A percentile compares a stretch with the other conserved stretches of the same genome.
phyloP scores from a whole-genome alignment of 73 alveolate genomes.

The Paraurostyla sp. region DNA sequence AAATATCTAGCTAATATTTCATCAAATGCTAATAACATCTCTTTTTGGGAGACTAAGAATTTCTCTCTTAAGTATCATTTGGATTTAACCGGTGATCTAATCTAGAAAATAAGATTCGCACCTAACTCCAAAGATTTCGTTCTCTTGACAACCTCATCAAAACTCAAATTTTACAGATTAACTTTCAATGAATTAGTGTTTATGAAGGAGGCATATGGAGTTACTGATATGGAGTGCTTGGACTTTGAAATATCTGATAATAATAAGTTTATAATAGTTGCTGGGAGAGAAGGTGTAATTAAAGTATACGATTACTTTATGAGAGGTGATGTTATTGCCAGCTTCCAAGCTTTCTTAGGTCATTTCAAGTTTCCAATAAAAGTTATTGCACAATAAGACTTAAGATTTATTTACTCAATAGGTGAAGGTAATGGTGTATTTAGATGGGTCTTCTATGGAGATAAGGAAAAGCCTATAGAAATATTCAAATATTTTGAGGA shows the following conservation, averaged over 20 bases:
- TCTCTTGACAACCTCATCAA: conserved; percentile 66
- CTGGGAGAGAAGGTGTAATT: conserved; percentile 78
- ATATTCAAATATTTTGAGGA: conserved; percentile 48
- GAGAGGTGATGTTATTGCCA: conserved; percentile 68
- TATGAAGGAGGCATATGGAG: conserved; percentile 72
- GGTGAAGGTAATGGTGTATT: conserved; percentile 75
- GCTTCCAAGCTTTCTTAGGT: conserved; percentile 73
- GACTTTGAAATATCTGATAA: conserved; percentile 69
- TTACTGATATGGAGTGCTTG: conserved; percentile 67
- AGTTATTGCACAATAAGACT: conserved; percentile 41
- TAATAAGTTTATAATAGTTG: conserved; percentile 60
- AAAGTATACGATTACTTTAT: conserved; percentile 81
- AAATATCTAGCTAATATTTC: conserved; percentile 70
- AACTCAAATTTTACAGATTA: conserved; percentile 70
- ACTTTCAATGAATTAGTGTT: conserved; percentile 33
- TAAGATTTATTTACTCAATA: conserved; percentile 41
- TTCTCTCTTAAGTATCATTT: conserved; percentile 71
- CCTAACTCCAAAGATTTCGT: conserved; percentile 67
- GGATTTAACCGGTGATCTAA: conserved; percentile 70
- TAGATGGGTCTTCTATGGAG: conserved; percentile 74
- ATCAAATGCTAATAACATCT: conserved; percentile 68
- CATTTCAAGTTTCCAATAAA: conserved; percentile 63
- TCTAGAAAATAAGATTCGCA: conserved; percentile 71
- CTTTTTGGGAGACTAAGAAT: conserved; percentile 76
- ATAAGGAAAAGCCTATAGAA: conserved; percentile 47